Conservation (phyloP, 495 filamentous ascomycete species). For the Penicillium roqueforti region DNA sequence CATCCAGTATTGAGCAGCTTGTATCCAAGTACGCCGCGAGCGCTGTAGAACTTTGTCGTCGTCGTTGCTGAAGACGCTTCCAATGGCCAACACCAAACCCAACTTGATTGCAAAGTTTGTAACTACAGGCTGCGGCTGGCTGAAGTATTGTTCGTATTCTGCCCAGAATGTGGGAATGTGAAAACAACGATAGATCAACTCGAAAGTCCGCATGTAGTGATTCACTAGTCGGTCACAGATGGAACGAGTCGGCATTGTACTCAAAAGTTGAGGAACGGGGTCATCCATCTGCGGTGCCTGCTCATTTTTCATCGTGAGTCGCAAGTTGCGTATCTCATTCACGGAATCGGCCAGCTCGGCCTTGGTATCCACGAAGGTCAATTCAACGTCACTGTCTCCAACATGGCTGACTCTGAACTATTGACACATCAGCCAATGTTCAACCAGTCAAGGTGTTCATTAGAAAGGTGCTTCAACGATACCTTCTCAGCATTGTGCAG, state of each 20-base stretch:
- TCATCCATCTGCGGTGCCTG: slow-evolving; percentile 15
- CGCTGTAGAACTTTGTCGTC: background rate
- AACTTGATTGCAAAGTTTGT: slow-evolving; percentile 22
- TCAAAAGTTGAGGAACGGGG: slow-evolving; percentile 16
- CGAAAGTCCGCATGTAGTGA: slow-evolving; percentile 46
- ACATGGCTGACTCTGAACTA: slow-evolving; percentile 7
- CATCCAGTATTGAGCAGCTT: slow-evolving; percentile 5
- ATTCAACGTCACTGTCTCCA: background rate
- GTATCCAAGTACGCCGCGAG: background rate
- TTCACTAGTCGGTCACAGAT: slow-evolving; percentile 39
- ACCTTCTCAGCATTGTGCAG: slow-evolving; percentile 38
- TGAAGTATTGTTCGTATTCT: slow-evolving; percentile 41
- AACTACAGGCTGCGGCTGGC: slow-evolving; percentile 24
- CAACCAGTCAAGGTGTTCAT: background rate
- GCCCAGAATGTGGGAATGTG: slow-evolving; percentile 38
- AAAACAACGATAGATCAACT: slow-evolving; percentile 43
- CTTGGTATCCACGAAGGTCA: slow-evolving; percentile 11
- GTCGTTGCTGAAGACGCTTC: background rate
- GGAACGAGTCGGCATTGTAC: slow-evolving; percentile 15
- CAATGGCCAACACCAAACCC: slow-evolving; percentile 23
- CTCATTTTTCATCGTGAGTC: slow-evolving; percentile 18
- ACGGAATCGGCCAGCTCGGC: slow-evolving; percentile 12
- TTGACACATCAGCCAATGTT: background rate
- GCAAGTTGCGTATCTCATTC: slow-evolving; percentile 19
- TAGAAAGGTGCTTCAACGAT: slow-evolving; percentile 7